Evolutionary conservation across 352 stramenopile species (phyloP).

Genomic region (Phytophthora pluvialis): DNA sequence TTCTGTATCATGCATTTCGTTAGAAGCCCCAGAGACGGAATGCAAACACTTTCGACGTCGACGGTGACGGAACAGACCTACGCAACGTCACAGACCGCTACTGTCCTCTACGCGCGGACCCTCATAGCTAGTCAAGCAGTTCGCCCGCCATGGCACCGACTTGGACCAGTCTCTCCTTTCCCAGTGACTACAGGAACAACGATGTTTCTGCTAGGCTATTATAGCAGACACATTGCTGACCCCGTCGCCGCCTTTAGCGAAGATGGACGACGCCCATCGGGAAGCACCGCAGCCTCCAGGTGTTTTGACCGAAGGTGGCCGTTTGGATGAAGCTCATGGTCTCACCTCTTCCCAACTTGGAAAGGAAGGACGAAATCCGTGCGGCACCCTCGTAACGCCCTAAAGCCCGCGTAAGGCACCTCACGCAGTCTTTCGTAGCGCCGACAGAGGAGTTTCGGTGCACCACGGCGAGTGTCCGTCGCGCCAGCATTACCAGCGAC

Average conservation of each 20-base stretch:
- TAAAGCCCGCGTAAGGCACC: too few species aligned
- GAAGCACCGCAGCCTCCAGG: constrained; percentile 26
- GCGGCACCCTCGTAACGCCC: neutral
- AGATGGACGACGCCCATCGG: constrained; percentile 10
- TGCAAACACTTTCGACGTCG: too few species aligned
- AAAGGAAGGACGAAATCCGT: neutral
- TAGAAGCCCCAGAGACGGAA: too few species aligned
- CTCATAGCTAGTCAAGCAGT: too few species aligned
- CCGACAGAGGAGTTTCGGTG: neutral
- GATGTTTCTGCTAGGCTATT: too few species aligned
- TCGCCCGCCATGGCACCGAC: neutral
- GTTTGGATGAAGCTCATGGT: neutral
- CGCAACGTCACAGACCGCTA: too few species aligned
- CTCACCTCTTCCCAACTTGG: neutral
- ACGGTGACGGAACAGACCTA: too few species aligned
- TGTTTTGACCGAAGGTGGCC: constrained; percentile 27
- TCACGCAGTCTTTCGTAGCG: too few species aligned
- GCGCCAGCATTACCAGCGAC: neutral
- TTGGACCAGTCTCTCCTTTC: neutral
- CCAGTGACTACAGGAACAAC: neutral
- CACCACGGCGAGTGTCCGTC: neutral
- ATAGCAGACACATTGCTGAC: constrained; percentile 21
- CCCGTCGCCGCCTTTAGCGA: constrained; percentile 26
- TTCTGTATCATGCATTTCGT: too few species aligned
- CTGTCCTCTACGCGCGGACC: too few species aligned